Conservation (phyloP, 495 filamentous ascomycete genomes). For the Penicillium daleae region DNA sequence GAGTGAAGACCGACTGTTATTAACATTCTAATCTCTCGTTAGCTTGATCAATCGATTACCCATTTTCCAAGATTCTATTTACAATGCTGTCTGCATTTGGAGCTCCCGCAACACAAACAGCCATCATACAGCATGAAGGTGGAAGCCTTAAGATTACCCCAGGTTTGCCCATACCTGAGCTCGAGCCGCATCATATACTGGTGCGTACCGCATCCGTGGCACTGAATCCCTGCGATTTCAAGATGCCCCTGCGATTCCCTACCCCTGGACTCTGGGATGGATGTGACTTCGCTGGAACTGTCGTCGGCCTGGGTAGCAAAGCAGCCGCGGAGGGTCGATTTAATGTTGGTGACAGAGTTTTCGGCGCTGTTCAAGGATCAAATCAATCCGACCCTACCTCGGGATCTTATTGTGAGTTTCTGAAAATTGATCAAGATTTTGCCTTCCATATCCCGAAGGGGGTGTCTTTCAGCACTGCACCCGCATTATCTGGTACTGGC, state of each 20-base stretch:
- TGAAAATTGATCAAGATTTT: slow-evolving; percentile 29
- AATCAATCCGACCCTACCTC: slow-evolving; percentile 32
- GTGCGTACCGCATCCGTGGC: slow-evolving; percentile 42
- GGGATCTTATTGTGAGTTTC: slow-evolving; percentile 46
- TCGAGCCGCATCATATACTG: slow-evolving; percentile 29
- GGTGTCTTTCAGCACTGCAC: slow-evolving; percentile 11
- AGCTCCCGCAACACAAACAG: slow-evolving; percentile 21
- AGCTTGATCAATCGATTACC: neutral
- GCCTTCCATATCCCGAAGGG: slow-evolving; percentile 25
- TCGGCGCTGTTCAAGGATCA: slow-evolving; percentile 41
- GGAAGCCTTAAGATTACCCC: slow-evolving; percentile 23
- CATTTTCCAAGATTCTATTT: neutral
- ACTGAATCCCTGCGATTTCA: slow-evolving; percentile 52
- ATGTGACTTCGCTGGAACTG: slow-evolving; percentile 48
- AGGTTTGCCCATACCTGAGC: slow-evolving; percentile 25
- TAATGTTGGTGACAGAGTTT: slow-evolving; percentile 34
- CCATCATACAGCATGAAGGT: slow-evolving; percentile 28
- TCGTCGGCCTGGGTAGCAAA: slow-evolving; percentile 35
- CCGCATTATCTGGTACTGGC: slow-evolving; percentile 27
- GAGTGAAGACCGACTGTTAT: neutral
- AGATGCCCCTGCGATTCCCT: slow-evolving; percentile 41
- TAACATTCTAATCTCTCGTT: neutral
- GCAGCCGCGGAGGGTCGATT: slow-evolving; percentile 25
- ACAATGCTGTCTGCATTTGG: slow-evolving; percentile 1
- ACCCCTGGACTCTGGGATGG: slow-evolving; percentile 41